phyloP scores from a whole-genome alignment of 73 alveolate genomes.

The Paramecium caudatum region DNA sequence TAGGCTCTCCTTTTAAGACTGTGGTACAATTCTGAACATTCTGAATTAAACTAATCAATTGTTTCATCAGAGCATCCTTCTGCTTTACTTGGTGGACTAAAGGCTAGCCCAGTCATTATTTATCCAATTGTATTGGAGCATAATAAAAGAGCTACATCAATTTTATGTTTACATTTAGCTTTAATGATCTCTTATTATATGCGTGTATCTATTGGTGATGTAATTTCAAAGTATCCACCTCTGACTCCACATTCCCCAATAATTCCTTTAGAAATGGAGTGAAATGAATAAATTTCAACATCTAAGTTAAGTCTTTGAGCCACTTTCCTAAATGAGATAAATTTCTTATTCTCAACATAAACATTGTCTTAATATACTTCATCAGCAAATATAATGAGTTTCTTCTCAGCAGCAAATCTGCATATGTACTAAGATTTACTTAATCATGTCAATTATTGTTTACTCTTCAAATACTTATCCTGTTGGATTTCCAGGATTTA shows the following conservation, averaged over 20 bases:
- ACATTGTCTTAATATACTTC: slow-evolving; percentile 98
- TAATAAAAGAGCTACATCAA: slow-evolving; percentile 79
- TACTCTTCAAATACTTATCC: slow-evolving; percentile 89
- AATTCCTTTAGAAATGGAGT: slow-evolving; percentile 92
- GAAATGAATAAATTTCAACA: slow-evolving; percentile 84
- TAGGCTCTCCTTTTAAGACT: slow-evolving; percentile 83
- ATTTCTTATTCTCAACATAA: slow-evolving; percentile 81
- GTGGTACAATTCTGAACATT: slow-evolving; percentile 75
- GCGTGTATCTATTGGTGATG: slow-evolving; percentile 78
- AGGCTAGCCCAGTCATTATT: slow-evolving; percentile 81
- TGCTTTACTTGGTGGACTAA: slow-evolving; percentile 80
- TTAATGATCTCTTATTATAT: slow-evolving; percentile 83
- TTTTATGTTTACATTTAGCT: slow-evolving; percentile 67
- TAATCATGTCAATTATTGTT: slow-evolving; percentile 83
- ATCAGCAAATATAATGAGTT: slow-evolving; percentile 95
- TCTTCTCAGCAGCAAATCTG: slow-evolving; percentile 80
- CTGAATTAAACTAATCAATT: slow-evolving; percentile 77
- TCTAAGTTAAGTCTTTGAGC: slow-evolving; percentile 81
- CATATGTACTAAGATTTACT: neutral
- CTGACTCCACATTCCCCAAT: slow-evolving; percentile 97
- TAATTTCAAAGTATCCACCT: slow-evolving; percentile 91
- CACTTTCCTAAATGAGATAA: slow-evolving; percentile 90
- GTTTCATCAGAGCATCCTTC: slow-evolving; percentile 80
- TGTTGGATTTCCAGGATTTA: slow-evolving; percentile 98
- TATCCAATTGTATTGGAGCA: slow-evolving; percentile 94